phyloP scores from a whole-genome alignment of 1,284 basidiomycete species.

The Farysia itapuensis region DNA sequence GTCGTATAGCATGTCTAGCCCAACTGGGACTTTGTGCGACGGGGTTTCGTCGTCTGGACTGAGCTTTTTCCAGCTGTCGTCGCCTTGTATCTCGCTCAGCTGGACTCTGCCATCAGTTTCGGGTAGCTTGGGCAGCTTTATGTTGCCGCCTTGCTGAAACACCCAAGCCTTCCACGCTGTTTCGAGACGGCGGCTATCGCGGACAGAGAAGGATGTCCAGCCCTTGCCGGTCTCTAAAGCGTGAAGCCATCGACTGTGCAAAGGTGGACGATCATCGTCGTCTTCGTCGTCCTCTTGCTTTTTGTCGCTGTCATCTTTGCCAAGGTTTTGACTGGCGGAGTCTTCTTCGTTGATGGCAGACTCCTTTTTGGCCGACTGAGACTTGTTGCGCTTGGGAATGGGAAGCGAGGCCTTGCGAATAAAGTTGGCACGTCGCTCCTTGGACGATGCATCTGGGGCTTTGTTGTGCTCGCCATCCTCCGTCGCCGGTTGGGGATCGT shows the following conservation, averaged over 20 bases:
- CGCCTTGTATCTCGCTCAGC: constrained; percentile 13
- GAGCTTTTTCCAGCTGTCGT: constrained; percentile 10
- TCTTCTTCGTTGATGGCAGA: neutral
- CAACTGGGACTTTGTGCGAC: constrained; percentile 37
- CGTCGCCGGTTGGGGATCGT: neutral
- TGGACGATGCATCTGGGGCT: constrained; percentile 12
- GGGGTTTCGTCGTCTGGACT: constrained; percentile 27
- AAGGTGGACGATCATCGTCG: constrained; percentile 15
- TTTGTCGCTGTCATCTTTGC: neutral
- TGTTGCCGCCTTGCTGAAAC: constrained; percentile 17
- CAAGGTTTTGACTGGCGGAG: neutral
- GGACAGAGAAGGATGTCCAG: constrained; percentile 27
- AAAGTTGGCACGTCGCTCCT: constrained; percentile 26
- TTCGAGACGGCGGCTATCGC: constrained; percentile 28
- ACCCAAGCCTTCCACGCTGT: constrained; percentile 27
- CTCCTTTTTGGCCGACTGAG: constrained; percentile 9
- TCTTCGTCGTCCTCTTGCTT: constrained; percentile 7
- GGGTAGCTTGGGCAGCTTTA: constrained; percentile 15
- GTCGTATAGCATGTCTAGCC: constrained; percentile 40
- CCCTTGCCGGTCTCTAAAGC: constrained; percentile 19
- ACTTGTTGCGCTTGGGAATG: constrained; percentile 12
- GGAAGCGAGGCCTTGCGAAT: constrained; percentile 33
- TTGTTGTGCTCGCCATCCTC: constrained; percentile 4
- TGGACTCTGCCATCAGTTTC: constrained; percentile 29
- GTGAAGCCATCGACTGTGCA: constrained; percentile 29